Base-by-base conservation (phyloP, 78 protist genomes). In the Pigoraptor vietnamica region DNA sequence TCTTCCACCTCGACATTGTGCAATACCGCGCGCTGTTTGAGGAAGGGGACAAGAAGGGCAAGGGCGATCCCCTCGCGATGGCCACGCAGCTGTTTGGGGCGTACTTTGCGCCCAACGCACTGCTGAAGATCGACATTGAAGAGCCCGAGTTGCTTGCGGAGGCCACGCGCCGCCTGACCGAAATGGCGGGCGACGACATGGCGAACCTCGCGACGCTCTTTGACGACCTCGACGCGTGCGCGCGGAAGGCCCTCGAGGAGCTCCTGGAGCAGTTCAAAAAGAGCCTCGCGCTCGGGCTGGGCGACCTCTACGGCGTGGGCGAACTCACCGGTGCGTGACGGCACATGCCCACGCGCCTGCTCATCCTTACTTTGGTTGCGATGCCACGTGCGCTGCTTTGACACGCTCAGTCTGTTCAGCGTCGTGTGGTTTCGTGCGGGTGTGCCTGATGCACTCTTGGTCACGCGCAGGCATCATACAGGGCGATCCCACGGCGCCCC, bases 251-350 rank as follows among this genome's bases (percentile, higher is more conserved):
- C 35, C 9, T 83, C 24, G 35, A 6, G 19, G 6, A 29, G 23
- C 25, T 14, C 23, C 88, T 83, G 23, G 88, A 83, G 1, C 39
- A 34, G 39, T 83, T 83, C 38, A 6, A 24, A 6, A 29, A 83
- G 88, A 35, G 39, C 9, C 39, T 83, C 25, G 88, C 88, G 25
- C 88, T 83, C 25, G 88, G 88, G 2, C 88, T 83, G 35, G 88
- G 88, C 88, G 88, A 83, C 39, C 38, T 34, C 38, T 83, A 83
- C 88, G 88, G 88, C 88, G 35, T 25, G 84, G 32, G 84, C 84
- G 34, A 25, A 14, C 21, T 79, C 10, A 2, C 9, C 10, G 84
- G 84, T 79, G 32, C 84, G 84, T 79, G 84, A 2, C 10, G 67
- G 14, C 29, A 48, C 29, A 6, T 48, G 14, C 14, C 14, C 29